A percentile compares a stretch with the other conserved stretches of the same genome.
These are phyloP conservation scores for Fusarium ramigenum DNA, from an alignment of 2,329 filamentous ascomycete genomes.

Conservation along the genomic window DNA sequence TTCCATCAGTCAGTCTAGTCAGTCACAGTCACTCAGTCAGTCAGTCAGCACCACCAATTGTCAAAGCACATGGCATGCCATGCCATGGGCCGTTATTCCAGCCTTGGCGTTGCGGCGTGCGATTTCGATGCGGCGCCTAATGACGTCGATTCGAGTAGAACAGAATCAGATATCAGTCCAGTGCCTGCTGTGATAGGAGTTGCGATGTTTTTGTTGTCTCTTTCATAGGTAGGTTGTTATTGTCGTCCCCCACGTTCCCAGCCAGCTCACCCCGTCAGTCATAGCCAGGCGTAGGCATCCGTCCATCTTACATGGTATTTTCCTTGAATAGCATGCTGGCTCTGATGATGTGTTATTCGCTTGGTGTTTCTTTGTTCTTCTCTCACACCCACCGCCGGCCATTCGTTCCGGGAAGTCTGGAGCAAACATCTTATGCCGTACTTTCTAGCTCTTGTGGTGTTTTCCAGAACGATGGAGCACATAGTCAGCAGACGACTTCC, in stretches of 20 bases:
- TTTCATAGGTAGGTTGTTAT: conserved; percentile 19
- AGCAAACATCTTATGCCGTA: conserved; percentile 16
- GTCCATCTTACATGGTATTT: conserved; percentile 9
- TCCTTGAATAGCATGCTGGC: conserved; percentile 13
- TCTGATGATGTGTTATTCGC: conserved; percentile 23
- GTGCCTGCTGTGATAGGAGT: conserved; percentile 32
- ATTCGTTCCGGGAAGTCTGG: conserved; percentile 6
- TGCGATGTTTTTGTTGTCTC: conserved; percentile 23
- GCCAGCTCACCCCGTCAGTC: conserved; percentile 17
- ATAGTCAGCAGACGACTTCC: conserved; percentile 38
- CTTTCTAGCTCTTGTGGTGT: conserved; percentile 10
- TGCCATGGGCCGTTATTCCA: conserved; percentile 28
- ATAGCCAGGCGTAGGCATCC: conserved; percentile 4
- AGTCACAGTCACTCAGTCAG: conserved; percentile 3
- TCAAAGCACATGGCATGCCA: conserved; percentile 33
- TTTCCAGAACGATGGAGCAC: conserved; percentile 27
- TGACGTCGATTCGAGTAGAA: conserved; percentile 41
- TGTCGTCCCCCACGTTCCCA: conserved; percentile 16
- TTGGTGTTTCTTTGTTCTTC: conserved; percentile 11
- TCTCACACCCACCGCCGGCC: conserved; percentile 11
- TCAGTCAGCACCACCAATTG: conserved; percentile 27
- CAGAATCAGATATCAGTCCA: conserved; percentile 30
- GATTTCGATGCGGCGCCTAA: conserved; percentile 8
- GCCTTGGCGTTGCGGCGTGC: conserved; percentile 36
- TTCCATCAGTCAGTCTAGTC: neutral